Conservation (phyloP, 257 asterid genomes). For the Solanum virginianum region DNA sequence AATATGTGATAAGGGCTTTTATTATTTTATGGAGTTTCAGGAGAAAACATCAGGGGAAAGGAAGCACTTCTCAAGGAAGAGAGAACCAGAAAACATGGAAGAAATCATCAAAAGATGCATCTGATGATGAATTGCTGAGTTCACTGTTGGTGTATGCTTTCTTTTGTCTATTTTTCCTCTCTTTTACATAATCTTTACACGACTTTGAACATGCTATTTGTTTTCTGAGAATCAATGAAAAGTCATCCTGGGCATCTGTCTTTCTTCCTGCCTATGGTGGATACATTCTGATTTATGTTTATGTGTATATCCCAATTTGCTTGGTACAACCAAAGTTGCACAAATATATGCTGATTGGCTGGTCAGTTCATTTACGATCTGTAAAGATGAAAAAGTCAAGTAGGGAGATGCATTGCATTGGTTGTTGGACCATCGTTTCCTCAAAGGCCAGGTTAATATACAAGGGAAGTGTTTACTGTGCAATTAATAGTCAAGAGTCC, state of each 20-base stretch:
- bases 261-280: background rate
- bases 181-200: background rate
- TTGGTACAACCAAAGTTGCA: background rate
- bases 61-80: constrained; percentile 15
- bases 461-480: background rate
- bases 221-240: background rate
- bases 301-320: background rate
- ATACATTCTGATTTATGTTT: background rate
- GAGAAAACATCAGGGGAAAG: constrained; percentile 29
- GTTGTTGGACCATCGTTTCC: background rate
- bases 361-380: background rate
- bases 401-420: background rate
- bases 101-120: constrained; percentile 17
- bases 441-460: background rate
- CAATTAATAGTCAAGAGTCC: background rate
- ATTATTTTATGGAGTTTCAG: constrained; percentile 17
- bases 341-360: background rate
- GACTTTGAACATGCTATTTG: background rate
- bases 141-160: constrained; percentile 35
- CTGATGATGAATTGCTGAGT: constrained; percentile 53
- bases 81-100: constrained; percentile 21
- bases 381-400: background rate
- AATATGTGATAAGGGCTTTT: background rate
- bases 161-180: constrained; percentile 5
- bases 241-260: background rate